Conservation (phyloP, 1,284 basidiomycete species). For the Jaminaea rosea region DNA sequence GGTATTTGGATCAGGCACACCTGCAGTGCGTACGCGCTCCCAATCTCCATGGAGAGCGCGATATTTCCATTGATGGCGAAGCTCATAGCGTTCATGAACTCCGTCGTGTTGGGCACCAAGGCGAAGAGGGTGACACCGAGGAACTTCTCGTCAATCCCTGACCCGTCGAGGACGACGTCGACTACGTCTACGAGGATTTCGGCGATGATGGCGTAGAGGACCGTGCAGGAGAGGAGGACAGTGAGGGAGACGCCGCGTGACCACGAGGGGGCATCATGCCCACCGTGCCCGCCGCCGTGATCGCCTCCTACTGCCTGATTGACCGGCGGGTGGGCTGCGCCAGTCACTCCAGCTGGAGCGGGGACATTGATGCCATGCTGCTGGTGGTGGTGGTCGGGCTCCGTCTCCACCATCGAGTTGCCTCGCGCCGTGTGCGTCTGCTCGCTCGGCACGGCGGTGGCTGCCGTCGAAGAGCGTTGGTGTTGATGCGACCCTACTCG, state of each 20-base stretch:
- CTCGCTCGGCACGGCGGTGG: neutral
- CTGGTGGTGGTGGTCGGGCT: conserved; percentile 3
- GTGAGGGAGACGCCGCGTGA: conserved; percentile 29
- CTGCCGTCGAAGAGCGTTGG: too few species aligned
- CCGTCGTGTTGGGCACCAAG: conserved; percentile 94
- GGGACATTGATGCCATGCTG: conserved; percentile 1
- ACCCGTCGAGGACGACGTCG: conserved; percentile 84
- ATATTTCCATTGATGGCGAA: conserved; percentile 97
- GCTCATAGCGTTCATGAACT: conserved; percentile 99
- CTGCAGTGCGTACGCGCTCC: conserved; percentile 94
- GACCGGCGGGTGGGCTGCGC: neutral
- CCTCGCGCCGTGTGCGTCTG: too few species aligned
- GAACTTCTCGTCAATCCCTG: conserved; percentile 94
- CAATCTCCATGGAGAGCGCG: conserved; percentile 90
- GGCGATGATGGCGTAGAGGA: conserved; percentile 89
- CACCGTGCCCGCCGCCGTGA: conserved; percentile 58
- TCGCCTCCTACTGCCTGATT: neutral
- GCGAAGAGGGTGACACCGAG: conserved; percentile 93
- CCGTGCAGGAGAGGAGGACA: conserved; percentile 59
- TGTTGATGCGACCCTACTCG: too few species aligned
- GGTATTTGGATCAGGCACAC: conserved; percentile 96
- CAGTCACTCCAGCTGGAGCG: conserved; percentile 14
- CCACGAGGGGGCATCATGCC: conserved; percentile 82
- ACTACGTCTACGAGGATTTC: conserved; percentile 92
- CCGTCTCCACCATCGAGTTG: neutral